Conservation (phyloP, 805 yeast genomes). For the Metschnikowia reukaufii region DNA sequence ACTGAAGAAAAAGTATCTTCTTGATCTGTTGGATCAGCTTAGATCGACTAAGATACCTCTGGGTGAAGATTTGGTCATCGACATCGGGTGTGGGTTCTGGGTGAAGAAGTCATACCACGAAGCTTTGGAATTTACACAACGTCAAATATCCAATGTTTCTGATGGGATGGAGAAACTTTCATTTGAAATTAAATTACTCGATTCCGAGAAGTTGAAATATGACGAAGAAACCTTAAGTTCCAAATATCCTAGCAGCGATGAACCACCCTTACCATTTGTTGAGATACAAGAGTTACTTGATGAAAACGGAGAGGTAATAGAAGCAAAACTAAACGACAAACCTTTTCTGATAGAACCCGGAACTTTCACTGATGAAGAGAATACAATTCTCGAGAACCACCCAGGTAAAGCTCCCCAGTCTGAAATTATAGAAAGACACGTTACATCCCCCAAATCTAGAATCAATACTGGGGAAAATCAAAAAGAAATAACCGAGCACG, state of each 20-base stretch:
- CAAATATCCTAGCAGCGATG: slow-evolving; percentile 25
- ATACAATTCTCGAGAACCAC: background rate
- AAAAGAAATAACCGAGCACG: background rate
- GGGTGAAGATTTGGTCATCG: slow-evolving; percentile 4
- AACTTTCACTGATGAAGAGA: background rate
- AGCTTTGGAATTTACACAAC: slow-evolving; percentile 29
- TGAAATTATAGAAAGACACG: too few relatives aligned
- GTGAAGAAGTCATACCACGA: slow-evolving; percentile 13
- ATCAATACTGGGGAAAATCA: background rate
- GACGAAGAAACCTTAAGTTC: background rate
- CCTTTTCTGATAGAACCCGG: background rate
- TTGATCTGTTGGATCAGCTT: background rate
- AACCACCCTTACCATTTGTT: slow-evolving; percentile 59
- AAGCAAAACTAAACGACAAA: slow-evolving; percentile 28
- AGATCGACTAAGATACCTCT: background rate
- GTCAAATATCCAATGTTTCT: slow-evolving; percentile 29
- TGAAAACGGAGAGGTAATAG: slow-evolving; percentile 72
- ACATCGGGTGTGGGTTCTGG: slow-evolving; percentile 13
- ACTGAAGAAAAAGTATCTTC: background rate
- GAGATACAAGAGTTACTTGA: slow-evolving; percentile 80
- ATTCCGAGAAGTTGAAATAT: background rate
- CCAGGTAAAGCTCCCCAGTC: background rate
- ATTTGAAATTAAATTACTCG: slow-evolving; percentile 25
- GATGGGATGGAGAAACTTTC: slow-evolving; percentile 44
- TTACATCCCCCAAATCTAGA: too few relatives aligned